A percentile compares a stretch with the other conserved stretches of the same genome.
Conservation (phyloP, 495 filamentous ascomycete genomes). For the Trichoderma parareesei region DNA sequence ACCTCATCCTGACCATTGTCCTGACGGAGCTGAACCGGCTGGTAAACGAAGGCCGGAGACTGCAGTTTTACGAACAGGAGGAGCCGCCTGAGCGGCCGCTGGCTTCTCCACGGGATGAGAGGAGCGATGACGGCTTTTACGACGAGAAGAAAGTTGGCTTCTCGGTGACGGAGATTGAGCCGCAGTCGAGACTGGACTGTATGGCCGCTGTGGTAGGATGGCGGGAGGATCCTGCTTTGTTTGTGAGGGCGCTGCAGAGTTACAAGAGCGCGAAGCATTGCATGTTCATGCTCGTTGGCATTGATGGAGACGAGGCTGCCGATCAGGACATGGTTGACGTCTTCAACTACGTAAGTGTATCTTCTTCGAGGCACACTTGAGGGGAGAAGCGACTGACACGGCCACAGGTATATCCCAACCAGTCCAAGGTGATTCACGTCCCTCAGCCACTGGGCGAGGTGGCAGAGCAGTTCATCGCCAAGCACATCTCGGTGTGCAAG, state of each 20-base stretch:
- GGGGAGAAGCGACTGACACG: neutral
- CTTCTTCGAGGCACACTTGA: neutral
- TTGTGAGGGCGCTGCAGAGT: neutral
- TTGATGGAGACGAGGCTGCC: neutral
- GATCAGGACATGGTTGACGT: constrained; percentile 3
- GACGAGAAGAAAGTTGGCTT: neutral
- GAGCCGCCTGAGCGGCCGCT: neutral
- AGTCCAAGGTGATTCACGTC: constrained; percentile 2
- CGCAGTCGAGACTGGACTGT: neutral
- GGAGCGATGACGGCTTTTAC: neutral
- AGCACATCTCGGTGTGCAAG: constrained; percentile 2
- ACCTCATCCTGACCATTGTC: neutral
- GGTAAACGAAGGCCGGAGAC: neutral
- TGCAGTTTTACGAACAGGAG: neutral
- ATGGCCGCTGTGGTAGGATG: constrained; percentile 5
- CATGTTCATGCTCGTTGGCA: neutral
- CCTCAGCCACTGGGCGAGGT: neutral
- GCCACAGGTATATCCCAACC: neutral
- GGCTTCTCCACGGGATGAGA: neutral
- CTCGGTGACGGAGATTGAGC: neutral
- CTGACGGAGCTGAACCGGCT: constrained; percentile 3
- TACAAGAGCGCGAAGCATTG: constrained; percentile 1
- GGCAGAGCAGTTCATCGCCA: constrained; percentile 3
- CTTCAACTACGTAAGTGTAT: neutral
- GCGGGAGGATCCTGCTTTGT: constrained; percentile 4